Evolutionary conservation across 1,139 yeast genomes (phyloP).

Genomic region (Hanseniaspora gamundiae): DNA sequence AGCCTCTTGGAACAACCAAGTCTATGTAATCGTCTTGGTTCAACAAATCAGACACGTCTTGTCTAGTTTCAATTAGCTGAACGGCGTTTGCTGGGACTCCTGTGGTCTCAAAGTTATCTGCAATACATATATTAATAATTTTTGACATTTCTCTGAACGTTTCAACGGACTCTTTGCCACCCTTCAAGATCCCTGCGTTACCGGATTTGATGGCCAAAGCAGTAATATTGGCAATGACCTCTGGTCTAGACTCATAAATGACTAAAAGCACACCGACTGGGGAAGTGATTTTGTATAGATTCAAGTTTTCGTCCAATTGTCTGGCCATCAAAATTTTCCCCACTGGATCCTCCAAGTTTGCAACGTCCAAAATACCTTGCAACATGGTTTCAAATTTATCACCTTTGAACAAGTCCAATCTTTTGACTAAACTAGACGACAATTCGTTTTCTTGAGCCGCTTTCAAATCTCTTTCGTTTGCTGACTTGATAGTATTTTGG

Average conservation of each 20-base stretch:
- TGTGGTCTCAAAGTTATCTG: constrained; percentile 32
- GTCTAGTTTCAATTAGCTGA: constrained; percentile 78
- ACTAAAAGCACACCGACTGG: constrained; percentile 92
- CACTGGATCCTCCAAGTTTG: constrained; percentile 77
- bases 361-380: constrained; percentile 88
- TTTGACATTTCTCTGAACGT: constrained; percentile 77
- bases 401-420: constrained; percentile 68
- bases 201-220: constrained; percentile 94
- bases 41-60: constrained; percentile 75
- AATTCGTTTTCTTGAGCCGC: constrained; percentile 49
- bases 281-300: constrained; percentile 69
- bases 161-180: constrained; percentile 85
- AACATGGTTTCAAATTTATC: constrained; percentile 91
- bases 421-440: constrained; percentile 59
- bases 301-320: constrained; percentile 76
- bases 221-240: constrained; percentile 94
- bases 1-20: constrained; percentile 93
- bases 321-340: constrained; percentile 76
- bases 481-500: constrained; percentile 52
- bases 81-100: constrained; percentile 70
- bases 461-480: constrained; percentile 65
- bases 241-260: constrained; percentile 95
- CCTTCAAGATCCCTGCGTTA: constrained; percentile 89
- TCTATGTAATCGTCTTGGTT: constrained; percentile 84
- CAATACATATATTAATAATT: constrained; percentile 51